Conservation (phyloP, 768 basidiomycete genomes). For the Coprinellus micaceus region DNA sequence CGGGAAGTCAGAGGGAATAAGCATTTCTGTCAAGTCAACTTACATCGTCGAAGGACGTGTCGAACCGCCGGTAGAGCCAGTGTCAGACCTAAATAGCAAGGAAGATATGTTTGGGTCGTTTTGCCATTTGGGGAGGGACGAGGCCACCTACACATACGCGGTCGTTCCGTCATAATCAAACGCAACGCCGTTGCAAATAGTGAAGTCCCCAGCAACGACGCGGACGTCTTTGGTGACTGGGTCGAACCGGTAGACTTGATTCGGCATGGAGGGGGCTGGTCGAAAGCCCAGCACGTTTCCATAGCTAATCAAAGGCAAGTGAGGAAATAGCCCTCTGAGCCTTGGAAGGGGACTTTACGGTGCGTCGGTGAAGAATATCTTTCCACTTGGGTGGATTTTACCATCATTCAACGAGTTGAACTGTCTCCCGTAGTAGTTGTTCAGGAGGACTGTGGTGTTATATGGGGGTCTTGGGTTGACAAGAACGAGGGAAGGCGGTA, state of each 20-base stretch:
- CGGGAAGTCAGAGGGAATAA: no score
- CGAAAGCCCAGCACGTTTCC: conserved; percentile 67
- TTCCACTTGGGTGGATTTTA: conserved; percentile 68
- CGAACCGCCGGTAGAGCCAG: conserved; percentile 45
- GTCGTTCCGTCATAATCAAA: conserved; percentile 62
- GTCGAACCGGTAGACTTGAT: conserved; percentile 77
- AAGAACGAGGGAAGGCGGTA: conserved; percentile 59
- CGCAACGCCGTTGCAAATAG: conserved; percentile 70
- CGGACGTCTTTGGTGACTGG: conserved; percentile 59
- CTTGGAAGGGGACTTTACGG: conserved; percentile 37
- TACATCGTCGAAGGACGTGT: conserved; percentile 68
- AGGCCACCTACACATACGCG: conserved; percentile 53
- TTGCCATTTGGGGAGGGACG: neutral
- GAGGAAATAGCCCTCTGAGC: neutral
- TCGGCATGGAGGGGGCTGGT: conserved; percentile 59
- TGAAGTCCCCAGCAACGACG: conserved; percentile 76
- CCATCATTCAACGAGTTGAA: conserved; percentile 83
- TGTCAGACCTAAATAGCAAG: conserved; percentile 43
- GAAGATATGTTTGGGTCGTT: neutral
- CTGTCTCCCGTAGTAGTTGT: conserved; percentile 77
- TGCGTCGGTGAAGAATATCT: conserved; percentile 73
- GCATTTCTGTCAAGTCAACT: conserved; percentile 21
- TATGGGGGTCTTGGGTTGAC: conserved; percentile 63
- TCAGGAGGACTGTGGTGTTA: conserved; percentile 65
- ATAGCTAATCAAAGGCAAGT: conserved; percentile 38